Percentiles rank a stretch among this genome's conserved stretches.
Evolutionary conservation across 352 stramenopile species (phyloP).

Genomic region (Globisporangium apiculatum): DNA sequence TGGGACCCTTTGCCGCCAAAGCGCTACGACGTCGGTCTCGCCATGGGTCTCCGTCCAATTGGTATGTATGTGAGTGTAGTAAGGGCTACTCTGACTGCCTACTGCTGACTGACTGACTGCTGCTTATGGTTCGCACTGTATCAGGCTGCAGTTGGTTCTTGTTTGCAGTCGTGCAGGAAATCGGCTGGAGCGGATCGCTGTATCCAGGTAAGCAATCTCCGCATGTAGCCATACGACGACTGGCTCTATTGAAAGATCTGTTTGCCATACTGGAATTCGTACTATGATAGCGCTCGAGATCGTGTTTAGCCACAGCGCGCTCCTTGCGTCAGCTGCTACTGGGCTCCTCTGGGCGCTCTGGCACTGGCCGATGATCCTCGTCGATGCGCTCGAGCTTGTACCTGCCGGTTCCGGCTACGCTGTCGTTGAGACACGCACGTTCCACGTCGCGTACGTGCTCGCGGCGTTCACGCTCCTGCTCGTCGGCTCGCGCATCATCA

Average conservation of each 20-base stretch:
- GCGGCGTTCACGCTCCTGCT: conserved; percentile 72
- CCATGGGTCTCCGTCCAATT: conserved; percentile 53
- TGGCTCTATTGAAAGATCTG: background rate
- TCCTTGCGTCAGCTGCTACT: conserved; percentile 80
- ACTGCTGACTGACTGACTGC: background rate
- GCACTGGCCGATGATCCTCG: conserved; percentile 88
- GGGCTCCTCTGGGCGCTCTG: conserved; percentile 79
- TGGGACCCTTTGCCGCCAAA: conserved; percentile 79
- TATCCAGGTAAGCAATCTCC: conserved; percentile 51
- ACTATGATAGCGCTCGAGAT: conserved; percentile 61
- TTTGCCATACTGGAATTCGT: background rate
- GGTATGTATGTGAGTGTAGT: conserved; percentile 22
- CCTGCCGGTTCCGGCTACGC: conserved; percentile 69
- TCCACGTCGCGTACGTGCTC: conserved; percentile 76
- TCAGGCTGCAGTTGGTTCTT: conserved; percentile 84
- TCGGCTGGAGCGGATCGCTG: conserved; percentile 83
- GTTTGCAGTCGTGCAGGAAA: conserved; percentile 74
- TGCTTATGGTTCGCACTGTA: background rate
- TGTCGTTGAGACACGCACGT: conserved; percentile 69
- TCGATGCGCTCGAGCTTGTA: conserved; percentile 69
- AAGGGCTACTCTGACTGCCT: background rate
- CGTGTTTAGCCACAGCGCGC: conserved; percentile 82
- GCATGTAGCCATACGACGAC: no score
- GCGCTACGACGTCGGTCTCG: conserved; percentile 75
- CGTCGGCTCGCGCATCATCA: conserved; percentile 82